Base-by-base conservation (phyloP, 805 yeast species). In the Ogataea angusta region DNA sequence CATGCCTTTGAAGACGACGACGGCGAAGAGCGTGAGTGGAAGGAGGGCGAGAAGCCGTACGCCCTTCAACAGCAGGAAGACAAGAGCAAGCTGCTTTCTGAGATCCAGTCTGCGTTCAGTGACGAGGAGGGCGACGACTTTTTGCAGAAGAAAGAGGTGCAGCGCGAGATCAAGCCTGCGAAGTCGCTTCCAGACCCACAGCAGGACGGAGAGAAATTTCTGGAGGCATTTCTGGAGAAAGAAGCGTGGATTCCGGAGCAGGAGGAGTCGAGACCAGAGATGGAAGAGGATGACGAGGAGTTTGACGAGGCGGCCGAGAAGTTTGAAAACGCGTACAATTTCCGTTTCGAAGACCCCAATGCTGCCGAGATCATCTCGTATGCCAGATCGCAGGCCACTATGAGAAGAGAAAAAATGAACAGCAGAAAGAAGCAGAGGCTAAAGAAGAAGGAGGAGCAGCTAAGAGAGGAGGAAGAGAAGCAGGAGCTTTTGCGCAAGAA, bases 331-430 rank as follows among this genome's bases (percentile, higher is more conserved):
- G 96, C 95, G 0, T 91, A 90, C 66, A 93, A 93, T 57, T 91
- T 91, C 72, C 76, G 99, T 60, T 93, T 76, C 60, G 99, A 93
- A 64, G 97, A 90, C 55, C 89, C 95, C 12, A 78, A 80, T 49
- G 76, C 96, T 6, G 87, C 91, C 0, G 96, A 91, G 56, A 86
- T 93, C 62, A 83, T 90, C 14, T 83, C 95, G 13, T 93, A 91
- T 68, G 97, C 98, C 2, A 88, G 99, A 75, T 82, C 72, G 30
- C 96, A 89, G 64, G 95, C 93, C 17, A 88, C 98, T 0, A 72
- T 89, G 57, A 81, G 99, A 67, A 75, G 99, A 59, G 79, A 83
- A 15, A 80, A 79, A 37, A 73, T 80, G 45, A 78, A 81, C 51
- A 63, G 84, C 10, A 78, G 99, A 53, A 88, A 88, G 69, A 79